These are phyloP conservation scores for Lipomyces sp. DNA, from an alignment of 805 yeast genomes.

Conservation along the genomic window DNA sequence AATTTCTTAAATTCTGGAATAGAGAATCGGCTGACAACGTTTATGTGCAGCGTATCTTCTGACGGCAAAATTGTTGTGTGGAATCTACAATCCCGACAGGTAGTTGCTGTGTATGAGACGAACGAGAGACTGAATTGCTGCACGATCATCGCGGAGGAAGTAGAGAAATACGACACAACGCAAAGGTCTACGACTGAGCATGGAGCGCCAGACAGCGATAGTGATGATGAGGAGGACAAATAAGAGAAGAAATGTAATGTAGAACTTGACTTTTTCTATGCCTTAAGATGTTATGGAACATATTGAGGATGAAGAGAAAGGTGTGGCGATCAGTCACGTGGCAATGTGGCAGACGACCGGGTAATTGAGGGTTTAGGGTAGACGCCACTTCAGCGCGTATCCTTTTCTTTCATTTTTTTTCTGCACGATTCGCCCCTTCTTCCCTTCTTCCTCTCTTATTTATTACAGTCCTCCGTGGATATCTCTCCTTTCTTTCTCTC, in stretches of 20 bases:
- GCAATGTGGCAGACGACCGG: no score
- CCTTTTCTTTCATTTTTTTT: background rate
- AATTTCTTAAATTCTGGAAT: background rate
- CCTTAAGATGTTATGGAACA: background rate
- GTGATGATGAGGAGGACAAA: slow-evolving; percentile 8
- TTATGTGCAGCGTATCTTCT: slow-evolving; percentile 77
- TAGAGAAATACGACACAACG: slow-evolving; percentile 53
- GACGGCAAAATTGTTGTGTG: slow-evolving; percentile 93
- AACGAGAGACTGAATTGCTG: slow-evolving; percentile 92
- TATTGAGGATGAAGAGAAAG: background rate
- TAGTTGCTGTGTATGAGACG: slow-evolving; percentile 83
- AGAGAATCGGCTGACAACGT: slow-evolving; percentile 39
- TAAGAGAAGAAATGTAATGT: background rate
- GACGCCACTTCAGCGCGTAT: background rate
- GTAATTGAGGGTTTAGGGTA: background rate
- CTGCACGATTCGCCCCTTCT: background rate
- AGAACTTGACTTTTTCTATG: background rate
- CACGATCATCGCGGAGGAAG: slow-evolving; percentile 61
- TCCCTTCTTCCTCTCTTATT: no score
- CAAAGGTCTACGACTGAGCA: slow-evolving; percentile 2
- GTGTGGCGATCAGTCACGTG: background rate
- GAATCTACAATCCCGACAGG: slow-evolving; percentile 67
- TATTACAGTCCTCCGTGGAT: background rate
- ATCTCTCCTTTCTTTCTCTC: slow-evolving; percentile 1
- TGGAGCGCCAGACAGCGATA: slow-evolving; percentile 8